A percentile compares a stretch with the other conserved stretches of the same genome.
Conservation (phyloP, 495 filamentous ascomycete genomes). For the Neurospora cerealis region DNA sequence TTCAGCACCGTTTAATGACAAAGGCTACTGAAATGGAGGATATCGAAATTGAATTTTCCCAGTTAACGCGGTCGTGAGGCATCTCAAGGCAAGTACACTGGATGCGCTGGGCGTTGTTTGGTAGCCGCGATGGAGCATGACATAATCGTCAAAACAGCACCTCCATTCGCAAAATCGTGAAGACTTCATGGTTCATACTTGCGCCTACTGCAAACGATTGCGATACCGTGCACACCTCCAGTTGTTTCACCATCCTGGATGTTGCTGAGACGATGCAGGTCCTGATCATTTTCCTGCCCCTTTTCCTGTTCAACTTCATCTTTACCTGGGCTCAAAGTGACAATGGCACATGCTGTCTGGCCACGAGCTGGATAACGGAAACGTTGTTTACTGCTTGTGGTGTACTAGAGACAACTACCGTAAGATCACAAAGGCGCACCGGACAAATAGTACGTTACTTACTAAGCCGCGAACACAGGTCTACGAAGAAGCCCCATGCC, state of each 20-base stretch:
- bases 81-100: background rate
- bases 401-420: constrained; percentile 7
- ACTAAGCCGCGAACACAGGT: background rate
- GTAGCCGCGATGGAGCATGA: background rate
- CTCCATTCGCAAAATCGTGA: background rate
- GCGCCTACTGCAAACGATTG: background rate
- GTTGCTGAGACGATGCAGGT: background rate
- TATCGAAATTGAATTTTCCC: background rate
- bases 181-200: background rate
- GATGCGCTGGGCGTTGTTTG: background rate
- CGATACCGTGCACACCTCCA: background rate
- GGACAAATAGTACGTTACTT: background rate
- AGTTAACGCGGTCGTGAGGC: background rate
- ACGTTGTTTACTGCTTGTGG: constrained; percentile 8
- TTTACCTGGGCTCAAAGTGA: background rate
- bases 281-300: background rate
- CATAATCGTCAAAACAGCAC: background rate
- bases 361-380: constrained; percentile 12
- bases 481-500: background rate
- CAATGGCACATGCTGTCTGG: constrained; percentile 5
- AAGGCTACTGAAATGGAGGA: background rate
- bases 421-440: background rate
- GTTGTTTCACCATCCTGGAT: background rate
- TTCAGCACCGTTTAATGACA: background rate
- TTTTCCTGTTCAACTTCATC: background rate